Evolutionary conservation across 2,329 filamentous ascomycete genomes (phyloP), one percentile per base, ranked within the genome.

Genomic region (Ophiosphaerella narmari): DNA sequence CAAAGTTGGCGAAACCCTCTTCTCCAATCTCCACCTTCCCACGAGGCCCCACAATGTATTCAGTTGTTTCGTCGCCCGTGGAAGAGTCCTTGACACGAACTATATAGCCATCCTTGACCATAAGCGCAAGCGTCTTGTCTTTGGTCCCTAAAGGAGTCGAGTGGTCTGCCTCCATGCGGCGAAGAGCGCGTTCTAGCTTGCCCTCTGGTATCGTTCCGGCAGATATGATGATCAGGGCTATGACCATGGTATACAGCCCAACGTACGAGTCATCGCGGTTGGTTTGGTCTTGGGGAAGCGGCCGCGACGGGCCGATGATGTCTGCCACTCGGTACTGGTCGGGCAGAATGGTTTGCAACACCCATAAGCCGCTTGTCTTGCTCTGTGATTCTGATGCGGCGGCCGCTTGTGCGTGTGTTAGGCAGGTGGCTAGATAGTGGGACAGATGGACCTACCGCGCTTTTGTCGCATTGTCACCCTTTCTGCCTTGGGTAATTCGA

Each of bases 41-140:
- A 18, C 94, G 82, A 5, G 91, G 88, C 2, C 94, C 94, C 12
- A 97, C 83, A 48, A 89, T 83, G 82, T 90, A 99, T 40, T 90
- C 91, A 7, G 91, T 80, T 2, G 84, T 80, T 55, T 93, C 86
- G 33, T 96, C 90, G 23, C 89, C 90, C 1, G 84, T 85, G 62
- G 75, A 74, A 57, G 70, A 82, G 60, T 97, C 91, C 16, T 86
- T 82, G 42, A 86, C 81, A 57, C 85, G 88, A 32, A 91, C 80
- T 2, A 99, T 77, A 67, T 99, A 99, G 0, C 89, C 89, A 46
- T 97, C 91, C 57, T 83, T 87, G 57, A 87, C 82, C 78, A 97
- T 86, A 43, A 84, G 83, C 59, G 86, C 84, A 11, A 97, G 75
- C 3, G 93, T 77, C 44, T 85, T 80, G 6, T 95, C 89, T 1